phyloP scores from a whole-genome alignment of 2,329 filamentous ascomycete genomes.

The Chaetomium sp. region DNA sequence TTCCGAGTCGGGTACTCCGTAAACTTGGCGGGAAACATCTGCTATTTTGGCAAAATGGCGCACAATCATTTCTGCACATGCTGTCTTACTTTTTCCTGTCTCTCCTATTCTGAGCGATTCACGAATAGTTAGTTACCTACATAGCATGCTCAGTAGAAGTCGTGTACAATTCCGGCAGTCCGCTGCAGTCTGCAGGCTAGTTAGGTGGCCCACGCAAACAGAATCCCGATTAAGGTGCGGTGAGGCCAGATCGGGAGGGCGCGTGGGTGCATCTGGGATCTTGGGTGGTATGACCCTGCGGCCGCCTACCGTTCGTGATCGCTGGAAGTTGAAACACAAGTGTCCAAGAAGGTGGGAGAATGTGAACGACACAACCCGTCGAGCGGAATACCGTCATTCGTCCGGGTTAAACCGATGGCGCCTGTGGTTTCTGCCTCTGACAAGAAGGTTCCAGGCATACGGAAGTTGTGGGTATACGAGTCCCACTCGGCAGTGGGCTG shows the following conservation, averaged over 20 bases:
- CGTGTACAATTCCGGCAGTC: neutral
- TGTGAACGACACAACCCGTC: neutral
- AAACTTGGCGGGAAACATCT: conserved; percentile 8
- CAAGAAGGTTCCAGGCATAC: conserved; percentile 11
- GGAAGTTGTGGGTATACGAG: conserved; percentile 1
- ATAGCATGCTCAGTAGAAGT: too few relatives aligned
- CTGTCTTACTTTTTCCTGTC: neutral
- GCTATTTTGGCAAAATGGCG: conserved; percentile 17
- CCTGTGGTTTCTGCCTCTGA: conserved; percentile 12
- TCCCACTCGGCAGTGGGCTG: conserved; percentile 5
- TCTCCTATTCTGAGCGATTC: neutral
- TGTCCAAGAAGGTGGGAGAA: neutral
- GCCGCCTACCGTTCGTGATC: conserved; percentile 16
- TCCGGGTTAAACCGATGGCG: conserved; percentile 15
- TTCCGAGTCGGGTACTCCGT: conserved; percentile 19
- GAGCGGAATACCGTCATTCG: conserved; percentile 7
- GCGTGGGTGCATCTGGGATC: conserved; percentile 13
- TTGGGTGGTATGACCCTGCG: conserved; percentile 9
- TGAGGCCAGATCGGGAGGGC: conserved; percentile 14
- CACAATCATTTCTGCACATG: neutral
- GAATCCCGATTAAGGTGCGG: conserved; percentile 7
- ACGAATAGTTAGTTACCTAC: too few relatives aligned
- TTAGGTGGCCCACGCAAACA: neutral
- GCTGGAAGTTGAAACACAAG: conserved; percentile 25
- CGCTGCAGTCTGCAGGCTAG: neutral